Evolutionary conservation across 2,329 filamentous ascomycete species (phyloP), one percentile per base, ranked within the genome.

Genomic region (Fusarium globosum): DNA sequence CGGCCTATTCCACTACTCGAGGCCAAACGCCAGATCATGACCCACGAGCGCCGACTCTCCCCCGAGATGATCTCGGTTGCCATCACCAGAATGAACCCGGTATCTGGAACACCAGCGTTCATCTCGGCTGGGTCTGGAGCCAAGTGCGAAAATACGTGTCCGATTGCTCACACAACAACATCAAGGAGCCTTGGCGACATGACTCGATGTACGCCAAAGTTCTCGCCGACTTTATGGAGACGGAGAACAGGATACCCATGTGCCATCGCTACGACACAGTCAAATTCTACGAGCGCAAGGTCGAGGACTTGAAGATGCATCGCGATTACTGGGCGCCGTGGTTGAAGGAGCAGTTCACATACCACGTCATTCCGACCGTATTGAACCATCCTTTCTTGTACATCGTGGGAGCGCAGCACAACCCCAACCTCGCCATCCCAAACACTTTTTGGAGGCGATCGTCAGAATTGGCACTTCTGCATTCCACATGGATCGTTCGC

Each of bases 301-400:
- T 83, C 0, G 83, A 86, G 7, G 86, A 88, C 53, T 61, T 88
- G 16, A 81, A 81, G 63, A 69, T 80, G 16, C 84, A 86, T 59
- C 81, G 83, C 6, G 83, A 84, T 60, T 88, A 88, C 74, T 88
- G 86, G 85, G 82, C 82, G 1, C 84, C 86, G 0, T 88, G 86
- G 86, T 75, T 88, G 23, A 87, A 86, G 73, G 81, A 87, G 57
- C 86, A 88, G 70, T 87, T 88, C 71, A 87, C 84, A 3, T 88
- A 88, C 75, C 86, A 88, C 57, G 83, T 83, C 18, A 87, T 88
- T 53, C 82, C 83, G 16, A 86, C 85, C 0, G 84, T 88, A 6
- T 76, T 88, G 41, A 88, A 88, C 71, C 86, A 88, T 62, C 86
- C 86, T 0, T 88, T 88, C 67, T 80, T 88, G 13, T 88, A 88